Conservation (phyloP, 2,329 filamentous ascomycete genomes). For the Aciculosporium take region DNA sequence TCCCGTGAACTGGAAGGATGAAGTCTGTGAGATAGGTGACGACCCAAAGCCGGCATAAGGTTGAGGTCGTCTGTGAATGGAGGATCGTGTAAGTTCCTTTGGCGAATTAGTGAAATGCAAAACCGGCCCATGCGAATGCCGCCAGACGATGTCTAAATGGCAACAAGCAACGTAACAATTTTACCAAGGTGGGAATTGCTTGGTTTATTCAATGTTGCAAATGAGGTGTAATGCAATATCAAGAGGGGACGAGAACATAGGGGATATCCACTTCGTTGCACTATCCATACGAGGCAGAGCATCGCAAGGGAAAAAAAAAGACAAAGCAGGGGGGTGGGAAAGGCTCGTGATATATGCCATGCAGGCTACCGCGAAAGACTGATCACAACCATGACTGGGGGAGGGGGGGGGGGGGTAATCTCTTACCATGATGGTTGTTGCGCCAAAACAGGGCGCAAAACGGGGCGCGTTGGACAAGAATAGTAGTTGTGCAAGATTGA, state of each 20-base stretch:
- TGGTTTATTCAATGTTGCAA: neutral
- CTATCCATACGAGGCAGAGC: neutral
- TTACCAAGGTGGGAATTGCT: neutral
- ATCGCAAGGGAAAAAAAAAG: constrained; percentile 9
- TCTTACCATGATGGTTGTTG: constrained; percentile 36
- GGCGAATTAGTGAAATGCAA: constrained; percentile 21
- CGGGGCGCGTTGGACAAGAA: constrained; percentile 23
- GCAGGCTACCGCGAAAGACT: constrained; percentile 28
- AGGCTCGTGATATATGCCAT: constrained; percentile 29
- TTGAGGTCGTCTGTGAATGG: constrained; percentile 17
- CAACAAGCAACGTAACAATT: neutral
- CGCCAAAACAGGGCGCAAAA: constrained; percentile 22
- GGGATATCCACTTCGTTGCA: constrained; percentile 6
- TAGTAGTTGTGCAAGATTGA: constrained; percentile 16
- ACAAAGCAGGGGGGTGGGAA: constrained; percentile 15
- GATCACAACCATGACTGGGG: constrained; percentile 17
- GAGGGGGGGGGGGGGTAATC: no score
- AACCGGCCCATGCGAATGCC: neutral
- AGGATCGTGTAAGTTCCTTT: constrained; percentile 18
- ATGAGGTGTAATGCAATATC: neutral
- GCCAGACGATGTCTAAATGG: neutral
- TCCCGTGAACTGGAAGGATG: constrained; percentile 10
- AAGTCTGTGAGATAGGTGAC: constrained; percentile 8
- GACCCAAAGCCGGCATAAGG: constrained; percentile 13
- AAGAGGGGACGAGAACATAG: constrained; percentile 11